Base-by-base conservation (phyloP, 495 filamentous ascomycete genomes). In the Cenococcum geophilum region DNA sequence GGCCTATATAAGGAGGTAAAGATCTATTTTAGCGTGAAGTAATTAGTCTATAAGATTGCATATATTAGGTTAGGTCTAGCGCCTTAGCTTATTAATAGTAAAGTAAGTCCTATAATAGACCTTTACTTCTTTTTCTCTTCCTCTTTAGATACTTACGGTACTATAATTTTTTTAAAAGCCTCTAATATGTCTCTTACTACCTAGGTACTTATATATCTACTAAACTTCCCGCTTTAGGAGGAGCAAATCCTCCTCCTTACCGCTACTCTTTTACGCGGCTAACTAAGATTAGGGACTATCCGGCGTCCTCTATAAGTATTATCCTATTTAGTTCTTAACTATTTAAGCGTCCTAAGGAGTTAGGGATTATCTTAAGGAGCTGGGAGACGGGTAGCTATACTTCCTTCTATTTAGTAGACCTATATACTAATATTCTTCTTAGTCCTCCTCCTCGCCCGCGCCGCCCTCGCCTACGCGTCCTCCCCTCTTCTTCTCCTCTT, bases 21-120 rank as follows among this genome's bases (percentile, higher is more conserved):
- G n/a, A n/a, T n/a, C 36, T 14, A n/a, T n/a, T n/a, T n/a, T n/a
- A n/a, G n/a, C n/a, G n/a, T n/a, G n/a, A n/a, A n/a, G n/a, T 40
- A 40, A 40, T 40, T 40, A 40, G 45, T 18, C 14, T 8, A 40
- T 40, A 40, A 40, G 36, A 8, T 40, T 14, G 36, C 36, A 40
- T 40, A 40, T 6, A 49, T 49, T 49, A 40, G 36, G 36, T 40
- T 40, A n/a, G n/a, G n/a, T n/a, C n/a, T n/a, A n/a, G n/a, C n/a
- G n/a, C n/a, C n/a, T n/a, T n/a, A n/a, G n/a, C 12, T 49, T n/a
- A 22, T 49, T 49, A 49, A 49, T 16, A 49, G 12, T 49, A n/a
- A 49, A 40, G 36, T 8, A 14, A 40, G 36, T 40, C 14, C 14
- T 40, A 40, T 40, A 40, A 40, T 40, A 40, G 14, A 40, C 36